Conservation (phyloP, 2,329 filamentous ascomycete species). For the Neurospora sp. region DNA sequence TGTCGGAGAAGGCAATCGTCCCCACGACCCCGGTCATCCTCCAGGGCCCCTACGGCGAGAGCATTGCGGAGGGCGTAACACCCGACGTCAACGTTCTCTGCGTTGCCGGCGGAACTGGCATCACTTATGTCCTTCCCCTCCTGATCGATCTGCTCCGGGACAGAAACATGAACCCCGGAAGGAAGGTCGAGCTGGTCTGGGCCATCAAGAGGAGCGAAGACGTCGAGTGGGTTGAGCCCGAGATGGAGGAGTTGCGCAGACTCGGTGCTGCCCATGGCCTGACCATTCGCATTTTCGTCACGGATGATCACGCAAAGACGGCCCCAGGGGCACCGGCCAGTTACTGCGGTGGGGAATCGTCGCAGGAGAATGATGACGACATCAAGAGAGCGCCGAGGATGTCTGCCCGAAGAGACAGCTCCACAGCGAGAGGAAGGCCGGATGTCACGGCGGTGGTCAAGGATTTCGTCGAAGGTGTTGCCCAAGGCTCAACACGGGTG, state of each 20-base stretch:
- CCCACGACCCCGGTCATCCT: slow-evolving; percentile 46
- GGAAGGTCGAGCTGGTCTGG: slow-evolving; percentile 55
- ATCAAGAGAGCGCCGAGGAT: slow-evolving; percentile 17
- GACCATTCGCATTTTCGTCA: slow-evolving; percentile 48
- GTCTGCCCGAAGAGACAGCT: slow-evolving; percentile 17
- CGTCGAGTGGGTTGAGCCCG: slow-evolving; percentile 46
- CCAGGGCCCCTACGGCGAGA: slow-evolving; percentile 52
- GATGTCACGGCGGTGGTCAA: slow-evolving; percentile 35
- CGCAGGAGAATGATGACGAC: slow-evolving; percentile 13
- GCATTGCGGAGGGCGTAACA: slow-evolving; percentile 31
- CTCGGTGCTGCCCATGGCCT: slow-evolving; percentile 30
- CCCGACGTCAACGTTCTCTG: slow-evolving; percentile 37
- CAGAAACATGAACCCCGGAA: slow-evolving; percentile 20
- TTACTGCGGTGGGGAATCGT: not conserved
- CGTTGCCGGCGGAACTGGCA: slow-evolving; percentile 47
- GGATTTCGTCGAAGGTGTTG: slow-evolving; percentile 37
- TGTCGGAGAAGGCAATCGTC: not conserved
- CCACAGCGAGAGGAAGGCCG: slow-evolving; percentile 28
- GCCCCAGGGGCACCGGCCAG: not conserved
- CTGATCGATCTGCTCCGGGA: slow-evolving; percentile 30
- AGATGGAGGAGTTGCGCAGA: slow-evolving; percentile 39
- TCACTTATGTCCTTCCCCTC: slow-evolving; percentile 45
- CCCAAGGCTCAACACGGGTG: slow-evolving; percentile 41
- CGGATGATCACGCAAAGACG: slow-evolving; percentile 33
- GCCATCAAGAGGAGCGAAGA: slow-evolving; percentile 45